A percentile compares a stretch with the other conserved stretches of the same genome.
phyloP scores from a whole-genome alignment of 78 protist genomes.

The Dictyostelium capitatum region DNA sequence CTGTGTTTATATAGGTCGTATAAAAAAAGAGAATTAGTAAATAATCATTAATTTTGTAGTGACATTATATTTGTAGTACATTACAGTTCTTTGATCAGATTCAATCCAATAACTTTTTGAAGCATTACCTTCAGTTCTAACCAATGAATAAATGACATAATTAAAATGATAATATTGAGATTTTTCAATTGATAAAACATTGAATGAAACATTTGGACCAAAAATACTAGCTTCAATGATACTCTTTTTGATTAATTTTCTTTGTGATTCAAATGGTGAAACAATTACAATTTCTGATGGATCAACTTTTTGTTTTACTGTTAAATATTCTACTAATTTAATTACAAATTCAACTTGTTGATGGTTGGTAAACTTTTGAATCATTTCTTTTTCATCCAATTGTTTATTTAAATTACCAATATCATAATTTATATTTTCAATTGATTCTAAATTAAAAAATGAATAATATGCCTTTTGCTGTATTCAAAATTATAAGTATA shows the following conservation, averaged over 20 bases:
- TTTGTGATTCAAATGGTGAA: conserved; percentile 50
- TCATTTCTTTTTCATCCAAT: conserved; percentile 11
- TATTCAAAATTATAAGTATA: background rate
- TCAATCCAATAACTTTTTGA: conserved; percentile 16
- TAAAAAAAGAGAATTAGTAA: background rate
- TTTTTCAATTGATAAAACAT: conserved; percentile 36
- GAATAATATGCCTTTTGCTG: conserved; percentile 21
- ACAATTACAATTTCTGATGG: background rate
- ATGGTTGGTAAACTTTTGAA: background rate
- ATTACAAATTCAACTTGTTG: conserved; percentile 15
- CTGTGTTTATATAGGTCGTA: no score
- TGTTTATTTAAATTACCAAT: background rate
- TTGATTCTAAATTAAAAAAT: conserved; percentile 20
- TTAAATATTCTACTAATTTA: background rate
- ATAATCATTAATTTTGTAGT: no score
- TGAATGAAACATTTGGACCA: background rate
- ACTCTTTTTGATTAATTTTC: conserved; percentile 5
- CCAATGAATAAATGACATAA: conserved; percentile 42
- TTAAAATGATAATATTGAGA: conserved; percentile 29
- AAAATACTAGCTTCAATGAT: background rate
- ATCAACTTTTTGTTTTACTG: background rate
- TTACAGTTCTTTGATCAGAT: conserved; percentile 16
- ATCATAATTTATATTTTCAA: conserved; percentile 9
- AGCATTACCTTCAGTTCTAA: conserved; percentile 7
- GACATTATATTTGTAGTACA: no score